phyloP scores from a whole-genome alignment of 2,329 filamentous ascomycete genomes.

The Sporothrix euskadiensis region DNA sequence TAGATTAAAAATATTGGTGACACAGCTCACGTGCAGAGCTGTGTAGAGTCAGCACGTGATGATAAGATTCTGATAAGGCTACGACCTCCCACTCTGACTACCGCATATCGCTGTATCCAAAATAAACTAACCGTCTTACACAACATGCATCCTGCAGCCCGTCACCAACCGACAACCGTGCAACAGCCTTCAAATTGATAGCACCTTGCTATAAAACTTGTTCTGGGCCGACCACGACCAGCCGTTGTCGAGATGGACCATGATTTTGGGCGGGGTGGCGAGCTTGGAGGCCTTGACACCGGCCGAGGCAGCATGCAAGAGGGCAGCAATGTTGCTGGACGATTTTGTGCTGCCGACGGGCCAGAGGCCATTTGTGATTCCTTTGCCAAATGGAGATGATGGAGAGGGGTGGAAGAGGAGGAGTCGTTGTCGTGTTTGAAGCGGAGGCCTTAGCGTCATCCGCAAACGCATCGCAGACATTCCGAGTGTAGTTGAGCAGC shows the following conservation, averaged over 20 bases:
- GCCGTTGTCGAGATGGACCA: conserved; percentile 76
- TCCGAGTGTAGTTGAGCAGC: conserved; percentile 68
- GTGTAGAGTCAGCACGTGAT: neutral
- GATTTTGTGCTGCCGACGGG: conserved; percentile 60
- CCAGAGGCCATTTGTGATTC: conserved; percentile 68
- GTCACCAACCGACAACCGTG: neutral
- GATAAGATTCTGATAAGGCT: neutral
- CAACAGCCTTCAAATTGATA: conserved; percentile 36
- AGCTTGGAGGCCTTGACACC: conserved; percentile 65
- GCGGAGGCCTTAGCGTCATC: conserved; percentile 41
- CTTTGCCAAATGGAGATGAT: conserved; percentile 75
- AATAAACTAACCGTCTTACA: no score
- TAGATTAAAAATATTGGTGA: neutral
- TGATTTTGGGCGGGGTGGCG: conserved; percentile 45
- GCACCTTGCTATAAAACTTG: conserved; percentile 58
- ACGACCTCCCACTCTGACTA: no score
- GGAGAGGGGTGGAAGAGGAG: conserved; percentile 44
- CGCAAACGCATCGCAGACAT: conserved; percentile 62
- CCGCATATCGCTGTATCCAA: neutral
- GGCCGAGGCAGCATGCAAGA: conserved; percentile 64
- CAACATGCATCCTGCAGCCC: neutral
- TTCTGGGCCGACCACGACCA: conserved; percentile 69
- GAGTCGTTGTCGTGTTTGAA: neutral
- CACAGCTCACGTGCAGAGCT: neutral
- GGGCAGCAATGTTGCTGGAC: conserved; percentile 56